phyloP scores from a whole-genome alignment of 179 eudicot genomes.

The Beta macrorhiza region DNA sequence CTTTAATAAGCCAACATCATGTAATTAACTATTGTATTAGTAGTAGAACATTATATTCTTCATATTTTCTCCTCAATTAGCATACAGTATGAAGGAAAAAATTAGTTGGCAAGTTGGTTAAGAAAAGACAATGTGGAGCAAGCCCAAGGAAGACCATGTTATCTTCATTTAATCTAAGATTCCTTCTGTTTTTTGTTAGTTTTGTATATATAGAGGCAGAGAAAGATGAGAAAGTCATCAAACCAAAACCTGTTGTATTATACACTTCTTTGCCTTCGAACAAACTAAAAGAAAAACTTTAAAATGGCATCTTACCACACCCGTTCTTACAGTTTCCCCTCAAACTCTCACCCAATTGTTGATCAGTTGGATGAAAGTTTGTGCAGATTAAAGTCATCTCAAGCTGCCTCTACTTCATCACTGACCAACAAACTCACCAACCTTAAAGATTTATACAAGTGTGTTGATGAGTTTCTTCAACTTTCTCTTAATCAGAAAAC shows the following conservation, averaged over 20 bases:
- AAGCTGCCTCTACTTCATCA: not conserved
- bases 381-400: not conserved
- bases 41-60: not conserved
- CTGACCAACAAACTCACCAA: conserved; percentile 6
- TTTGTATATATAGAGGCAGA: too few species aligned
- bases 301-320: not conserved
- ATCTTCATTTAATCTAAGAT: conserved; percentile 5
- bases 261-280: too few species aligned
- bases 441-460: conserved; percentile 30
- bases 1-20: not conserved
- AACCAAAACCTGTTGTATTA: too few species aligned
- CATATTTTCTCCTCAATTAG: not conserved
- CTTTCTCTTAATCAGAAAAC: conserved; percentile 24
- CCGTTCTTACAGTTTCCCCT: not conserved
- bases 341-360: not conserved
- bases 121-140: not conserved
- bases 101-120: not conserved
- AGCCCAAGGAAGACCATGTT: not conserved
- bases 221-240: too few species aligned
- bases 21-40: not conserved
- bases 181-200: conserved; percentile 24
- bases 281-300: too few species aligned
- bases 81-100: not conserved
- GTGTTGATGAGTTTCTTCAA: conserved; percentile 26
- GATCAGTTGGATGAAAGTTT: not conserved